Base-by-base conservation (phyloP, 768 basidiomycete species). In the Lentinula detonsa region DNA sequence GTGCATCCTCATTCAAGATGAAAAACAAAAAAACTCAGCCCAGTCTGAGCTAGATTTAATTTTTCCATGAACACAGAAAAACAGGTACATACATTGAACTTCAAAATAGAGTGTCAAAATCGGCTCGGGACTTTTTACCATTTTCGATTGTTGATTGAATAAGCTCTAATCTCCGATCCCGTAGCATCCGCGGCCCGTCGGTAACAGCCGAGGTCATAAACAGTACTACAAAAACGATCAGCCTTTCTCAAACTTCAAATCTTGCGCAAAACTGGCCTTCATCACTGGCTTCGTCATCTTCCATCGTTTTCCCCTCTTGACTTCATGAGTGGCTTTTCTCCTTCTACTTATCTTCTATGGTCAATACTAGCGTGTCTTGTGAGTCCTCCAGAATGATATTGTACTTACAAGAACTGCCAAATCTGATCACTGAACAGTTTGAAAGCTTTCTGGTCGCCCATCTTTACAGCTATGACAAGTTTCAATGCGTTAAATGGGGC, bases 381-480 rank as follows among this genome's bases (percentile, higher is more conserved):
- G 67, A 73, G 86, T 71, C 66, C 80, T 57, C 35, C 13, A 42
- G n/a, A 79, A 81, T 61, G 70, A 75, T 33, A 88, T 81, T 64
- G 75, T 85, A 33, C 66, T 82, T 43, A 83, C 81, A 13, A 31
- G 1, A n/a, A 40, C 57, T 60, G 34, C 64, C 53, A 43, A 48
- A 57, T 50, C 7, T 15, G 23, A 33, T 15, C 18, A 7, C 9
- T 49, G 10, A 18, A n/a, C 64, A 89, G 90, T 91, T 91, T 68
- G 78, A 84, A 59, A 66, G 74, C 49, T 90, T 90, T 70, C 79
- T 91, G 59, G 66, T 88, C 51, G 76, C 82, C 65, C 91, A 93
- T 70, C 80, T 93, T n/a, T 93, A 88, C 88, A 77, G 75, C 63
- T 93, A 91, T 67, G 91, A 93, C 74, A 79, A 74, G 62, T 89